phyloP scores from a whole-genome alignment of 805 yeast genomes.

The Cyberlindnera amylophila region DNA sequence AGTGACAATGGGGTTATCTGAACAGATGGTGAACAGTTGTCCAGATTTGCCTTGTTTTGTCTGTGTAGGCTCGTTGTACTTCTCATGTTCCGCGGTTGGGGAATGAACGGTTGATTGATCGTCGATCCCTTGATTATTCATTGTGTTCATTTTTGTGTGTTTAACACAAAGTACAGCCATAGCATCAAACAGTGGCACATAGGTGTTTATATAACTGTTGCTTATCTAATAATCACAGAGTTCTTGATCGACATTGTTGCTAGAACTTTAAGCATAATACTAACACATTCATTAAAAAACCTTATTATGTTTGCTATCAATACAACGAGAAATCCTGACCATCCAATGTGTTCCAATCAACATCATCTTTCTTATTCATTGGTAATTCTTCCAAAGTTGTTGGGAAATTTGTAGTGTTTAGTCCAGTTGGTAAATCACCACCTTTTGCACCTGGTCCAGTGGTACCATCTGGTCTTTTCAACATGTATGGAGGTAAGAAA shows the following conservation, averaged over 20 bases:
- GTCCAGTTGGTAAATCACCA: constrained; percentile 27
- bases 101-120: constrained; percentile 25
- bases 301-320: no score
- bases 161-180: no score
- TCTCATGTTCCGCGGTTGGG: constrained; percentile 19
- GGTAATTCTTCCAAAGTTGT: constrained; percentile 22
- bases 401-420: constrained; percentile 24
- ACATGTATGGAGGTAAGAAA: constrained; percentile 81
- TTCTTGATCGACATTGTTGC: no score
- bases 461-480: constrained; percentile 31
- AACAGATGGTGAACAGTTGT: neutral
- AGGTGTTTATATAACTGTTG: no score
- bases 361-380: constrained; percentile 8
- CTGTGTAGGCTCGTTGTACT: constrained; percentile 6
- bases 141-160: neutral
- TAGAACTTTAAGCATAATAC: no score
- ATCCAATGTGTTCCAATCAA: neutral
- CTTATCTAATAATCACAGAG: no score
- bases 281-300: no score
- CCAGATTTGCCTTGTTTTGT: neutral
- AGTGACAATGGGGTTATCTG: constrained; percentile 11
- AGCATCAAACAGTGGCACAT: no score
- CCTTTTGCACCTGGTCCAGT: constrained; percentile 28
- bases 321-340: neutral
- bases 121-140: constrained; percentile 6